Percentiles rank a stretch among this genome's conserved stretches.
Conservation (phyloP, 2,329 filamentous ascomycete species). For the Elsinoe perseae region DNA sequence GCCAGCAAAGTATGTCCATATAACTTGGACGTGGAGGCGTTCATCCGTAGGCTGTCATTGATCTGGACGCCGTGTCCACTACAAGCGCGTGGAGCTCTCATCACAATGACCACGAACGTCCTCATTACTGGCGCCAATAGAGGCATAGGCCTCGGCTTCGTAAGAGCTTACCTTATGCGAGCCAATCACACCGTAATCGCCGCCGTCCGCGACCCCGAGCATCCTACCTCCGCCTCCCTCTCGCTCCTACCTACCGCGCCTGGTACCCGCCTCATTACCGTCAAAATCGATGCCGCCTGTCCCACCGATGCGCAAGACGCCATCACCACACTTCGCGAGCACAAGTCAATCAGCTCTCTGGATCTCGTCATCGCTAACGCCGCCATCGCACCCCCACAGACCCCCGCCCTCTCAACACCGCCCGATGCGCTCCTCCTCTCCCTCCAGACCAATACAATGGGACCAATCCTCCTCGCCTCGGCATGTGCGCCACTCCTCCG, state of each 20-base stretch:
- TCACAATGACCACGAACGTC: neutral
- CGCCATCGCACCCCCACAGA: conserved; percentile 16
- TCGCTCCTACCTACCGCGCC: conserved; percentile 30
- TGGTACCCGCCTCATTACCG: conserved; percentile 34
- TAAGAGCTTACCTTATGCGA: conserved; percentile 10
- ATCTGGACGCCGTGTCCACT: no score
- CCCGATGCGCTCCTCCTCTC: conserved; percentile 24
- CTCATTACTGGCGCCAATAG: conserved; percentile 15
- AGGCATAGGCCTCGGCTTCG: conserved; percentile 10
- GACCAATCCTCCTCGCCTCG: conserved; percentile 40
- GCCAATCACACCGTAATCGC: conserved; percentile 24
- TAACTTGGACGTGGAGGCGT: no score
- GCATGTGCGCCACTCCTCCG: conserved; percentile 36
- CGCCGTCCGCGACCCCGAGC: conserved; percentile 36
- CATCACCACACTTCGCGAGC: conserved; percentile 23
- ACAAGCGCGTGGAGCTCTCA: no score
- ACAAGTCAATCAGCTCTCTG: conserved; percentile 23
- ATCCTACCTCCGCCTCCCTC: conserved; percentile 42
- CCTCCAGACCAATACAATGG: conserved; percentile 28
- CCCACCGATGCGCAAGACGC: conserved; percentile 27
- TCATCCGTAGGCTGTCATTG: no score
- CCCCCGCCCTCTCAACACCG: conserved; percentile 21
- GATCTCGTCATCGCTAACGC: conserved; percentile 22
- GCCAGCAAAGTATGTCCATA: no score
- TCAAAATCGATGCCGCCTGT: conserved; percentile 37